phyloP scores from a whole-genome alignment of 192 early-diverging fungal genomes.

The Linnemannia exigua region DNA sequence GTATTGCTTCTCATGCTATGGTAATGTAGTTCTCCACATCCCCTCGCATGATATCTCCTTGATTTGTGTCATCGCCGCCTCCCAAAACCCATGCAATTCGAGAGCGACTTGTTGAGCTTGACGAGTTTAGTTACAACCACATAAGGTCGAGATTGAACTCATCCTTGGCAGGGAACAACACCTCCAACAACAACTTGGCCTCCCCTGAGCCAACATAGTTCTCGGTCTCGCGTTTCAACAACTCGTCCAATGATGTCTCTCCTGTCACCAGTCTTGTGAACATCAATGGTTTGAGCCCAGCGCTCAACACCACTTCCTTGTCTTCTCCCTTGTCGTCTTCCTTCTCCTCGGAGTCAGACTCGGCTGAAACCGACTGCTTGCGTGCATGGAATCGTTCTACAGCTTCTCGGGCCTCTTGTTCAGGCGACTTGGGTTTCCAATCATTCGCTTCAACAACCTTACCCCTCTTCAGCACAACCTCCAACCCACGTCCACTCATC shows the following conservation, averaged over 20 bases:
- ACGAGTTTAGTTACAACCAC: not conserved
- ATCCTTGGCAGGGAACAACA: constrained; percentile 10
- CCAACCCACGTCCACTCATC: constrained; percentile 5
- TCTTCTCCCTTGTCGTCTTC: not conserved
- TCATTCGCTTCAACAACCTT: not conserved
- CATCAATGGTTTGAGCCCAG: constrained; percentile 12
- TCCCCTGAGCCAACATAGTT: constrained; percentile 12
- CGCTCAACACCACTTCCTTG: not conserved
- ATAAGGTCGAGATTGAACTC: not conserved
- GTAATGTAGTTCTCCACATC: too few relatives aligned
- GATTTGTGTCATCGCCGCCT: too few relatives aligned
- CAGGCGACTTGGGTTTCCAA: constrained; percentile 8
- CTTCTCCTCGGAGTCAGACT: not conserved
- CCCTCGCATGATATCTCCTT: too few relatives aligned
- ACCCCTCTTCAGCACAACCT: constrained; percentile 20
- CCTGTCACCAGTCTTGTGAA: constrained; percentile 27
- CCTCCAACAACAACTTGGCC: constrained; percentile 10
- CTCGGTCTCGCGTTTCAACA: constrained; percentile 18
- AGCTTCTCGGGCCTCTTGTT: not conserved
- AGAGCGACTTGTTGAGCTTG: too few relatives aligned
- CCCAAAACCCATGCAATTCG: too few relatives aligned
- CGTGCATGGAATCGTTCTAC: not conserved
- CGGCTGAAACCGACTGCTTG: not conserved
- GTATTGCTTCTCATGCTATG: too few relatives aligned
- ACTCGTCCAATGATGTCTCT: not conserved